Evolutionary conservation across 257 asterid species (phyloP), one percentile per base, ranked within the genome.

Genomic region (Ocimum tenuiflorum): DNA sequence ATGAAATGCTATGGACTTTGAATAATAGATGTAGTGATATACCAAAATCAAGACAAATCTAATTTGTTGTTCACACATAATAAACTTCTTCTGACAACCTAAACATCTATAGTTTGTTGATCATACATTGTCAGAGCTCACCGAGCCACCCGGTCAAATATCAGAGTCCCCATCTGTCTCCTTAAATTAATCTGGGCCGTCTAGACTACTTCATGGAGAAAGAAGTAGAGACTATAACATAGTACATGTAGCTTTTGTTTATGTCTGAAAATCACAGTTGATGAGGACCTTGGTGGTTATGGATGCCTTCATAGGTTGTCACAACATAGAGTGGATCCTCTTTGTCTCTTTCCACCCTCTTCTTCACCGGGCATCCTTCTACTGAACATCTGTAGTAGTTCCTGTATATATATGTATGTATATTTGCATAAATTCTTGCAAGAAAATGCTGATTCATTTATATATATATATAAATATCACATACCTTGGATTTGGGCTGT

Each of bases 401-500:
- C 91, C 98, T 91, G 87, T 73, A 50, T 51, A 57, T 31, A 11
- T 14, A 5, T 13, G 13, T 42, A 42, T 13, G 47, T 43, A n/a
- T 35, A 35, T 41, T 15, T 31, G 39, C 52, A 22, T 22, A 46
- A 7, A 6, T 13, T 70, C 14, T 12, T 33, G 39, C 14, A 9
- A 23, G 33, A 53, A 49, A 47, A 8, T 47, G 11, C n/a, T 14
- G 45, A 39, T 39, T 38, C 45, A 7, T 51, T 23, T 17, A 52
- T 24, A 43, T 19, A 50, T 12, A 18, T 7, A n/a, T n/a, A n/a
- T n/a, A n/a, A n/a, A n/a, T n/a, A n/a, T 27, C n/a, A 46, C 29
- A 63, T 76, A 91, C 96, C 96, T 92, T 53, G 97, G 98, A 60
- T 87, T 85, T 8, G 95, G 95, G 81, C 91, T 92, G 82, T 85